A percentile compares a stretch with the other conserved stretches of the same genome.
Conservation (phyloP, 169 alveolate species). For the Eimeria necatrix region DNA sequence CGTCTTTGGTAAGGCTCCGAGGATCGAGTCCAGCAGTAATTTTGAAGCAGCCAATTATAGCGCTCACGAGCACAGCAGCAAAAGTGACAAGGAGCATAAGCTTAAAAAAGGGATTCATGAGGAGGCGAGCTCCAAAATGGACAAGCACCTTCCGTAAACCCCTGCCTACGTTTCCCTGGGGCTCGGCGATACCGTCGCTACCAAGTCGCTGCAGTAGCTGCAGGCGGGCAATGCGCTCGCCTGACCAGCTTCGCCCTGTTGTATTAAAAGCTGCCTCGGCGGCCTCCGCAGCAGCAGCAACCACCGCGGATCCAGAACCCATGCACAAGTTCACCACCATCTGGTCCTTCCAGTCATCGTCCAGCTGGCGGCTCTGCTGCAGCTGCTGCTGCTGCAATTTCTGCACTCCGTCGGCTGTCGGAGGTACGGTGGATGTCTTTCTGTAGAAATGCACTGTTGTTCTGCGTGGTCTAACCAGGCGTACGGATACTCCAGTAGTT, state of each 20-base stretch:
- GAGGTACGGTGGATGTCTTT: slow-evolving; percentile 32
- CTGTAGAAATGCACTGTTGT: slow-evolving; percentile 65
- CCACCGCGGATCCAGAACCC: slow-evolving; percentile 69
- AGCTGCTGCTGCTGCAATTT: slow-evolving; percentile 45
- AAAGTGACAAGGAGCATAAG: slow-evolving; percentile 66
- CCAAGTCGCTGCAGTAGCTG: slow-evolving; percentile 72
- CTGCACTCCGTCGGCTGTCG: neutral
- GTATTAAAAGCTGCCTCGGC: slow-evolving; percentile 67
- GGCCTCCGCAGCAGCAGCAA: slow-evolving; percentile 70
- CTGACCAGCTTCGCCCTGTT: slow-evolving; percentile 69
- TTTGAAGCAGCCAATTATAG: slow-evolving; percentile 44
- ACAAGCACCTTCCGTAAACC: slow-evolving; percentile 66
- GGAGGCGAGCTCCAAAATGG: slow-evolving; percentile 74
- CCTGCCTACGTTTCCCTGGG: slow-evolving; percentile 79
- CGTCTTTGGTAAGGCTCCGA: slow-evolving; percentile 69
- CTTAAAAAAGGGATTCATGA: slow-evolving; percentile 70
- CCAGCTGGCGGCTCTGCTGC: slow-evolving; percentile 54
- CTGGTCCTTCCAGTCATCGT: slow-evolving; percentile 56
- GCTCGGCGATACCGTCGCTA: slow-evolving; percentile 76
- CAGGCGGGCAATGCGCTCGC: slow-evolving; percentile 65
- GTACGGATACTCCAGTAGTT: slow-evolving; percentile 26
- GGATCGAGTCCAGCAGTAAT: slow-evolving; percentile 76
- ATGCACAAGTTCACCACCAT: slow-evolving; percentile 68
- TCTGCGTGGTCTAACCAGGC: slow-evolving; percentile 46
- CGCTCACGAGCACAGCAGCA: slow-evolving; percentile 48